These are phyloP conservation scores for Rhizophora mangle DNA, from an alignment of 345 rosid genomes.

Conservation along the genomic window DNA sequence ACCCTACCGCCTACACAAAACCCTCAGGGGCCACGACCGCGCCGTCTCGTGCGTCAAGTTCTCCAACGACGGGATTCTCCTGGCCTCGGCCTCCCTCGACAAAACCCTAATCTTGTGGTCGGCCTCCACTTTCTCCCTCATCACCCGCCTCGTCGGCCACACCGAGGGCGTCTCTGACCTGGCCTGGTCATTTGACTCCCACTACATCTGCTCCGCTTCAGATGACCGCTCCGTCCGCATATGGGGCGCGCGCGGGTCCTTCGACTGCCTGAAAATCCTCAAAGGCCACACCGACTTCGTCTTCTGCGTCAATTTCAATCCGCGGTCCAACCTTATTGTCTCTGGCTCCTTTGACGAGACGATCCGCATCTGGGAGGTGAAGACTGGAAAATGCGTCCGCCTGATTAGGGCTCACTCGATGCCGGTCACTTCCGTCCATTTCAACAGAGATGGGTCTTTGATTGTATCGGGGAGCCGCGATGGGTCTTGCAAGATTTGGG, in stretches of 20 bases:
- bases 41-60: slow-evolving; percentile 91
- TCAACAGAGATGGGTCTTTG: slow-evolving; percentile 87
- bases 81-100: slow-evolving; percentile 88
- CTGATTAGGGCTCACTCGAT: slow-evolving; percentile 66
- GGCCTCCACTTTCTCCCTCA: slow-evolving; percentile 44
- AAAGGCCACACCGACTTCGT: slow-evolving; percentile 70
- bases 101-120: slow-evolving; percentile 83
- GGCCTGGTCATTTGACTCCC: slow-evolving; percentile 96
- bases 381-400: slow-evolving; percentile 67
- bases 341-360: slow-evolving; percentile 91
- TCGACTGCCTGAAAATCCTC: slow-evolving; percentile 81
- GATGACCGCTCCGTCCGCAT: slow-evolving; percentile 92
- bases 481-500: slow-evolving; percentile 95
- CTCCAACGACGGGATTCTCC: slow-evolving; percentile 80
- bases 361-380: slow-evolving; percentile 89
- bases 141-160: slow-evolving; percentile 75
- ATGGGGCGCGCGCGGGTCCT: slow-evolving; percentile 84
- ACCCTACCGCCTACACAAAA: slow-evolving; percentile 61
- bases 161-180: slow-evolving; percentile 74
- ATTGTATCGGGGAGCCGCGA: slow-evolving; percentile 90
- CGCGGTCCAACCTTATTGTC: slow-evolving; percentile 73
- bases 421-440: slow-evolving; percentile 83
- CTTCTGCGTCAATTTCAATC: slow-evolving; percentile 91
- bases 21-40: slow-evolving; percentile 56
- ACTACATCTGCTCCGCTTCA: slow-evolving; percentile 93